These are phyloP conservation scores for Podospora fimiseda DNA, from an alignment of 495 filamentous ascomycete genomes.

Conservation along the genomic window DNA sequence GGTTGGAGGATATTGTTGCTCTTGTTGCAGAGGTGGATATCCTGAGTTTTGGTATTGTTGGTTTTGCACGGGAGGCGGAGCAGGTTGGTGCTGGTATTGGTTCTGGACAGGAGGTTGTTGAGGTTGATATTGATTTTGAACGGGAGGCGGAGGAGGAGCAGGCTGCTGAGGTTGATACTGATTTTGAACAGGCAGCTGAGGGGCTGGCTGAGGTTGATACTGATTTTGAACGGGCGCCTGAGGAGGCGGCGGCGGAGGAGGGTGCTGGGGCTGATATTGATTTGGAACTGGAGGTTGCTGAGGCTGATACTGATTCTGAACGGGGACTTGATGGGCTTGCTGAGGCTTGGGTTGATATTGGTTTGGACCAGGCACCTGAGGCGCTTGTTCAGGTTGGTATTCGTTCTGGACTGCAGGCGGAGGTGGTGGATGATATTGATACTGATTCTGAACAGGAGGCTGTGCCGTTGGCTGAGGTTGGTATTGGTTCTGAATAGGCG, in stretches of 20 bases:
- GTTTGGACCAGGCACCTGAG: neutral
- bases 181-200: neutral
- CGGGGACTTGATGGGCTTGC: too few species aligned
- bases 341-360: neutral
- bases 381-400: neutral
- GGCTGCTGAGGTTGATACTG: neutral
- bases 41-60: neutral
- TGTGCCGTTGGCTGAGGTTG: too few species aligned
- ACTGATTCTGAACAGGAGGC: neutral
- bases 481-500: neutral
- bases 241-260: too few species aligned
- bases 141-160: too few species aligned
- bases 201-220: neutral
- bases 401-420: too few species aligned
- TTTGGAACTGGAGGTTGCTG: neutral
- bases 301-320: neutral
- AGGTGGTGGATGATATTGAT: neutral
- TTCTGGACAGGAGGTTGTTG: too few species aligned
- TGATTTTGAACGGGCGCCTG: neutral
- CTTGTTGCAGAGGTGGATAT: too few species aligned
- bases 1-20: neutral
- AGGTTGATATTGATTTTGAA: neutral
- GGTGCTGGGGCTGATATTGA: neutral
- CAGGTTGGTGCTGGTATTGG: neutral
- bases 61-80: neutral